Evolutionary conservation across 768 basidiomycete genomes (phyloP).

Genomic region (Dioszegia aurantiaca): DNA sequence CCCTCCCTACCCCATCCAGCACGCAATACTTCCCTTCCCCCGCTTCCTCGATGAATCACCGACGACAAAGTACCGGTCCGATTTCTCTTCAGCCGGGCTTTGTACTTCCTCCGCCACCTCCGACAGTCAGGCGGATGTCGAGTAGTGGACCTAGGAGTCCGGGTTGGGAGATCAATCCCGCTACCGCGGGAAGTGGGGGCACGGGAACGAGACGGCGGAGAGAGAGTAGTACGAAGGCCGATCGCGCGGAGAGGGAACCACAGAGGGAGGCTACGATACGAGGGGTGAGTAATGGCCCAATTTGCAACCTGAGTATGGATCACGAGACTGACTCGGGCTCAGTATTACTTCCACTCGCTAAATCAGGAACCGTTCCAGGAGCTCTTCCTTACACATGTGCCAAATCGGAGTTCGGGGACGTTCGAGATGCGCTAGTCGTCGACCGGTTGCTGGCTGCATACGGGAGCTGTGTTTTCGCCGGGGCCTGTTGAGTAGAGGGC

Average conservation of each 20-base stretch:
- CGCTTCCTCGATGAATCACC: neutral
- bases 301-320: neutral
- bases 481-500: too few relatives aligned
- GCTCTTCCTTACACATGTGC: conserved; percentile 73
- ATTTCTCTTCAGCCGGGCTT: neutral
- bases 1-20: neutral
- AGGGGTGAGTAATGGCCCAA: conserved; percentile 28
- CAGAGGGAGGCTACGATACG: conserved; percentile 35
- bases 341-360: conserved; percentile 78
- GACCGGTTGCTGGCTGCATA: too few relatives aligned
- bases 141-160: conserved; percentile 10
- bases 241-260: conserved; percentile 52
- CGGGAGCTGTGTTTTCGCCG: too few relatives aligned
- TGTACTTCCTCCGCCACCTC: neutral
- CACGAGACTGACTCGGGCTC: conserved; percentile 47
- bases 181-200: conserved; percentile 8
- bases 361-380: conserved; percentile 67
- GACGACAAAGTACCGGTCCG: conserved; percentile 1
- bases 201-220: conserved; percentile 15
- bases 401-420: conserved; percentile 67
- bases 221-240: conserved; percentile 21
- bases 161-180: conserved; percentile 14
- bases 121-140: conserved; percentile 1
- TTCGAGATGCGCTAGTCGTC: conserved; percentile 74
- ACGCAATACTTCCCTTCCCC: conserved; percentile 10